A percentile compares a stretch with the other conserved stretches of the same genome.
These are phyloP conservation scores for Phaeosphaeriaceae sp. DNA, from an alignment of 2,329 filamentous ascomycete species.

Conservation along the genomic window DNA sequence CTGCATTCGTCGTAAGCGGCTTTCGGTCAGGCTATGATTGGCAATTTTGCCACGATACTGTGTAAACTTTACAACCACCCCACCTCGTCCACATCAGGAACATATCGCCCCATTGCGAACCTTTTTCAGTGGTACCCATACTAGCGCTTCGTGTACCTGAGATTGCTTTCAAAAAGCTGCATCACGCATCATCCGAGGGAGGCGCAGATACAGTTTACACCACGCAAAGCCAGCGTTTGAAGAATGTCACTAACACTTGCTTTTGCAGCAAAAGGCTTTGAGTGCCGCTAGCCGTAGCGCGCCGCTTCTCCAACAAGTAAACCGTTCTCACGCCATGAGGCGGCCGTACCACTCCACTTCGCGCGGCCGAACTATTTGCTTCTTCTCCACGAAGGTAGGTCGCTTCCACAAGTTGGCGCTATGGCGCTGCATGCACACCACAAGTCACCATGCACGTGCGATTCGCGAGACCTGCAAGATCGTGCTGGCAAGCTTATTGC, in stretches of 20 bases:
- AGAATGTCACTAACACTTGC: not conserved
- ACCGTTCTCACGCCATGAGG: constrained; percentile 5
- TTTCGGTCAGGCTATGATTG: not conserved
- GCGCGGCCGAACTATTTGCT: constrained; percentile 1
- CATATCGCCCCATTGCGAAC: not conserved
- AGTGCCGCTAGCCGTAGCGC: not conserved
- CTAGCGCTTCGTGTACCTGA: not conserved
- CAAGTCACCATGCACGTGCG: not conserved
- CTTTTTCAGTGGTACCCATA: not conserved
- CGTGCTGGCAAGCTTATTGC: not conserved
- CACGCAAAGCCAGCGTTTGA: not conserved
- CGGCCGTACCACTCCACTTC: not conserved
- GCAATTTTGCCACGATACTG: not conserved
- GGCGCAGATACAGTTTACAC: not conserved
- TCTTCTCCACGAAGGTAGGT: not conserved
- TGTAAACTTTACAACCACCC: not conserved
- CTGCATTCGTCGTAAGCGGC: not conserved
- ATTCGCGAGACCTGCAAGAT: not conserved
- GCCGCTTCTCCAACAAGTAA: not conserved
- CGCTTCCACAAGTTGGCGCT: not conserved
- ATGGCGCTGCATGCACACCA: not conserved
- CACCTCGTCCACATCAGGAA: not conserved
- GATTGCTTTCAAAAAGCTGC: not conserved
- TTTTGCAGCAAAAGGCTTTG: not conserved
- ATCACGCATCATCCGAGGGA: not conserved